phyloP scores from a whole-genome alignment of 2,329 filamentous ascomycete genomes.

The Colletotrichum neosansevieriae region DNA sequence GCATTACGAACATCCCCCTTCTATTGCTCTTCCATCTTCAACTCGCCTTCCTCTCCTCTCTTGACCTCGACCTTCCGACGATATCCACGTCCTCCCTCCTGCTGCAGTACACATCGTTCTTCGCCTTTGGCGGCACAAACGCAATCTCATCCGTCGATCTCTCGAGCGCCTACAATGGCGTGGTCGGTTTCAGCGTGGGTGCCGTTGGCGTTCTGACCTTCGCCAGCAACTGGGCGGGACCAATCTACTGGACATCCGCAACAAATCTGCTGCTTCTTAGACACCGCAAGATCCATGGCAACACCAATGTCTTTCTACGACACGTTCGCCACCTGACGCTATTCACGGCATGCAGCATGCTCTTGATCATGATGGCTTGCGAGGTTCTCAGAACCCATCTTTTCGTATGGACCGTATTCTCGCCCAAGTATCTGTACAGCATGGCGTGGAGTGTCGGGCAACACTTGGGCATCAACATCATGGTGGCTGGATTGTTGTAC shows the following conservation, averaged over 20 bases:
- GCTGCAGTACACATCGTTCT: slow-evolving; percentile 86
- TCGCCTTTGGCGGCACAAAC: slow-evolving; percentile 90
- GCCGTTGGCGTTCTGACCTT: slow-evolving; percentile 88
- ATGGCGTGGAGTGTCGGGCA: slow-evolving; percentile 89
- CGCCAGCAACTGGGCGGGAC: slow-evolving; percentile 89
- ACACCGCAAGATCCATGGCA: slow-evolving; percentile 40
- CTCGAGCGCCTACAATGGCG: slow-evolving; percentile 94
- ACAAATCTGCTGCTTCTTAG: slow-evolving; percentile 69
- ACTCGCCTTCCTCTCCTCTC: slow-evolving; percentile 61
- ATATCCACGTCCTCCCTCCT: slow-evolving; percentile 79
- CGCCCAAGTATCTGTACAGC: slow-evolving; percentile 93
- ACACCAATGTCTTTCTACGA: slow-evolving; percentile 50
- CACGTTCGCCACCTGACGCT: slow-evolving; percentile 77
- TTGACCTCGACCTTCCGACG: slow-evolving; percentile 65
- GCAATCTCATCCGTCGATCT: slow-evolving; percentile 96
- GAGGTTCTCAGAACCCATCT: slow-evolving; percentile 86
- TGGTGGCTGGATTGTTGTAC: slow-evolving; percentile 69
- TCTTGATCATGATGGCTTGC: slow-evolving; percentile 90
- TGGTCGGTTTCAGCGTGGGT: slow-evolving; percentile 82
- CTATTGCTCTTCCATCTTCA: slow-evolving; percentile 80
- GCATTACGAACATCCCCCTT: slow-evolving; percentile 86
- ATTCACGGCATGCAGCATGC: slow-evolving; percentile 74
- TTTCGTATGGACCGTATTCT: slow-evolving; percentile 99
- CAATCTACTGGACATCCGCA: slow-evolving; percentile 86
- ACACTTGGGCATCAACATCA: slow-evolving; percentile 80